phyloP scores from a whole-genome alignment of 1,284 basidiomycete genomes.

The Cystobasidium sp. region DNA sequence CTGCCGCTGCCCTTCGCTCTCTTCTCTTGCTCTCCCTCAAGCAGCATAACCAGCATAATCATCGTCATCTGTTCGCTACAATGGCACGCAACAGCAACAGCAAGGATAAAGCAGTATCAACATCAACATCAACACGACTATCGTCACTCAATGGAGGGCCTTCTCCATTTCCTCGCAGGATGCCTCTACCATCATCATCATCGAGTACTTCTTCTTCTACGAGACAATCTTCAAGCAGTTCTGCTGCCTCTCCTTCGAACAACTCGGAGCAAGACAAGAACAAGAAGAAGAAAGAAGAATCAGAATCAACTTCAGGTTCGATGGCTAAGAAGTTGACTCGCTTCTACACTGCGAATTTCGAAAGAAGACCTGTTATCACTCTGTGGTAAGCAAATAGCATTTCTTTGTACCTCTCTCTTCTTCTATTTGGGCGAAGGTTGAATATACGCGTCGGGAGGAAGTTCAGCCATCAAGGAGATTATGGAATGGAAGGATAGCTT shows the following conservation, averaged over 20 bases:
- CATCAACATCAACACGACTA: conserved; percentile 14
- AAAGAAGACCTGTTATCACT: conserved; percentile 38
- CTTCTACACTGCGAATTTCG: conserved; percentile 42
- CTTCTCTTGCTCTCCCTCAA: conserved; percentile 6
- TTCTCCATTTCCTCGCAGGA: conserved; percentile 35
- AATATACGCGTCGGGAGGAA: not conserved
- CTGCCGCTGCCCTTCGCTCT: not conserved
- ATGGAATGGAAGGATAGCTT: not conserved
- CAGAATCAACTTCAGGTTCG: not conserved
- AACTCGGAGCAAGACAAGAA: conserved; percentile 16
- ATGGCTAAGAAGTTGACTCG: conserved; percentile 35
- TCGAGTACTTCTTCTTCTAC: not conserved
- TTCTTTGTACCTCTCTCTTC: not conserved
- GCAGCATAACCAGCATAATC: not conserved
- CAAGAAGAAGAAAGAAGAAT: not conserved
- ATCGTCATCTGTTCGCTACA: not conserved
- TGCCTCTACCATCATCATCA: conserved; percentile 10
- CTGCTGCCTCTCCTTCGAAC: conserved; percentile 10
- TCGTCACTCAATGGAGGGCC: conserved; percentile 31
- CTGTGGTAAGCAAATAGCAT: conserved; percentile 24
- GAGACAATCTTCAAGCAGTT: not conserved
- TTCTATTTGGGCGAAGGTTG: not conserved
- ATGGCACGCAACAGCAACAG: not conserved
- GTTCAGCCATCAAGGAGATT: not conserved
- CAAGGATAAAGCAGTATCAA: not conserved